Conservation (phyloP, 768 basidiomycete species). For the Fibroporia radiculosa region DNA sequence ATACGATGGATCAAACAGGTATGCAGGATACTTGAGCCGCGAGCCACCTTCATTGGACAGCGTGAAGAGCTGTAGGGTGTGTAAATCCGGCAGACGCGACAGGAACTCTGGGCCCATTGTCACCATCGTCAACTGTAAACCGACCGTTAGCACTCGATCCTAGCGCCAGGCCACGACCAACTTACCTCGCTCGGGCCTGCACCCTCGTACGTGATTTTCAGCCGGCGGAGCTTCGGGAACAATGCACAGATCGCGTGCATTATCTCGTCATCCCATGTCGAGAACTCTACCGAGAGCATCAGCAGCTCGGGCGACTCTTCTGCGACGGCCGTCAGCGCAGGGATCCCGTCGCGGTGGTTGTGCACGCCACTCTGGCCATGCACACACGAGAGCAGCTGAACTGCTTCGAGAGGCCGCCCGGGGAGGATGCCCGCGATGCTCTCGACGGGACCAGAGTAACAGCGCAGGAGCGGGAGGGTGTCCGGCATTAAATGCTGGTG, state of each 20-base stretch:
- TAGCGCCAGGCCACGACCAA: background rate
- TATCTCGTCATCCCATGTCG: conserved; percentile 39
- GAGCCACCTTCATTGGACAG: conserved; percentile 1
- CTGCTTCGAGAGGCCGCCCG: conserved; percentile 6
- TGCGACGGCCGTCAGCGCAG: conserved; percentile 13
- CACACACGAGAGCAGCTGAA: conserved; percentile 11
- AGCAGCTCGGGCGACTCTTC: conserved; percentile 23
- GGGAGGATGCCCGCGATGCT: conserved; percentile 4
- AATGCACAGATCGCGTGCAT: conserved; percentile 33
- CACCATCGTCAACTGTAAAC: conserved; percentile 29
- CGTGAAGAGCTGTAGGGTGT: conserved; percentile 32
- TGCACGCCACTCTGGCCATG: conserved; percentile 5
- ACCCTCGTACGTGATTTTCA: conserved; percentile 33
- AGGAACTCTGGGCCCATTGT: conserved; percentile 39
- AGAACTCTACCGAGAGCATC: conserved; percentile 26
- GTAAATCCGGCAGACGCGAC: conserved; percentile 26
- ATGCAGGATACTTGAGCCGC: conserved; percentile 4
- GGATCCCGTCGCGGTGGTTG: conserved; percentile 13
- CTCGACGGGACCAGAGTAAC: conserved; percentile 4
- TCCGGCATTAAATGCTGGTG: conserved; percentile 6
- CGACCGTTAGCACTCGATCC: background rate
- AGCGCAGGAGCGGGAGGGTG: conserved; percentile 5
- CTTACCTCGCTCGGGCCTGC: conserved; percentile 33
- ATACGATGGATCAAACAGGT: conserved; percentile 15
- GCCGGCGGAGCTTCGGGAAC: conserved; percentile 27